Evolutionary conservation across 495 filamentous ascomycete species (phyloP).

Genomic region (Podospora tetraspora): DNA sequence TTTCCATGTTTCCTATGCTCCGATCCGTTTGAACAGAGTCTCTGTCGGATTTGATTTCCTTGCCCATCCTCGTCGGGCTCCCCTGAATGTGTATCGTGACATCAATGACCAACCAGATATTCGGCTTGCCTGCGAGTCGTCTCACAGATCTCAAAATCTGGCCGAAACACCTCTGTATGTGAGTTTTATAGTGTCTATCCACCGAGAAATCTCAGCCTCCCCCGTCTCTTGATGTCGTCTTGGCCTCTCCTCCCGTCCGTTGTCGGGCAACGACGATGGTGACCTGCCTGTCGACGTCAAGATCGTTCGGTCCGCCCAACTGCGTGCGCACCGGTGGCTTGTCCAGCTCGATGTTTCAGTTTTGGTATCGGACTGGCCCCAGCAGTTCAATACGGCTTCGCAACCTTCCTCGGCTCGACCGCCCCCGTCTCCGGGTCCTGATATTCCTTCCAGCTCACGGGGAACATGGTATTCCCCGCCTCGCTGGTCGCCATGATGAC

Average conservation of each 20-base stretch:
- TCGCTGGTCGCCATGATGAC: conserved; percentile 93
- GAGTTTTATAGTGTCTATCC: background rate
- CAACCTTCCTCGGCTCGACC: conserved; percentile 83
- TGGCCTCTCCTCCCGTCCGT: background rate
- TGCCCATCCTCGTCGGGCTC: background rate
- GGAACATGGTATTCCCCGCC: conserved; percentile 81
- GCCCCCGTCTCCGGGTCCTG: conserved; percentile 72
- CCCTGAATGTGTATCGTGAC: background rate
- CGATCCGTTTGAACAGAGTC: conserved; percentile 5
- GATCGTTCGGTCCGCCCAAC: background rate
- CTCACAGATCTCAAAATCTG: background rate
- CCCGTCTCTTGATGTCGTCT: background rate
- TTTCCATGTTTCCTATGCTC: conserved; percentile 6
- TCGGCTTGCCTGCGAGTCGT: background rate
- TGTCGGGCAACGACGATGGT: background rate
- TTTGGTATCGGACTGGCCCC: background rate
- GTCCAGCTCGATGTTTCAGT: background rate
- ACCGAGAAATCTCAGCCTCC: background rate
- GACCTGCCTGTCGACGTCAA: background rate
- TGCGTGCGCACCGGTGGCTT: background rate
- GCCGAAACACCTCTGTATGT: background rate
- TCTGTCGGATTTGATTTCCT: conserved; percentile 2
- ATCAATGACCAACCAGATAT: background rate
- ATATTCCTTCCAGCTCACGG: conserved; percentile 93
- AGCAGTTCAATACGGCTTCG: conserved; percentile 72